A percentile compares a stretch with the other conserved stretches of the same genome.
Evolutionary conservation across 2,329 filamentous ascomycete genomes (phyloP).

Genomic region (Aspergillus sp.): DNA sequence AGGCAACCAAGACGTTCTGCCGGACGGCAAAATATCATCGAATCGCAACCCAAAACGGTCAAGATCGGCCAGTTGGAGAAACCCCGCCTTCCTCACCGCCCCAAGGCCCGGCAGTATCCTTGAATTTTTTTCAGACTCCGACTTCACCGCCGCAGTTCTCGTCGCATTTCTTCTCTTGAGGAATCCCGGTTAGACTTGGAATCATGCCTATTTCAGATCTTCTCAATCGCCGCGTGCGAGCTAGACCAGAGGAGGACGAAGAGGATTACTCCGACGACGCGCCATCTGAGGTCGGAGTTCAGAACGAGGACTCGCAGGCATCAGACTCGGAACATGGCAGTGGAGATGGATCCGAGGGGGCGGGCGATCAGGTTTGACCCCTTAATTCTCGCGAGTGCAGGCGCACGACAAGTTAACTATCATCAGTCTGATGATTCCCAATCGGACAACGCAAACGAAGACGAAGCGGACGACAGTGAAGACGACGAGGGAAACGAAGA

Average conservation of each 20-base stretch:
- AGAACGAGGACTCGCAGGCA: slow-evolving; percentile 2
- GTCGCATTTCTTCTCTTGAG: background rate
- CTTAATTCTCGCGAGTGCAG: background rate
- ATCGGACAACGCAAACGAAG: slow-evolving; percentile 42
- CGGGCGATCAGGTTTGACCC: slow-evolving; percentile 10
- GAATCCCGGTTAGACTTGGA: background rate
- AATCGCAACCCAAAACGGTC: background rate
- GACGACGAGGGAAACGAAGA: slow-evolving; percentile 33
- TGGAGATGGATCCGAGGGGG: slow-evolving; percentile 10
- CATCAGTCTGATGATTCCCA: slow-evolving; percentile 32
- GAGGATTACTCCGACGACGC: slow-evolving; percentile 33
- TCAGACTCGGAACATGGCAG: slow-evolving; percentile 16
- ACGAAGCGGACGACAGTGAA: slow-evolving; percentile 24
- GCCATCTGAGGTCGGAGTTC: slow-evolving; percentile 20
- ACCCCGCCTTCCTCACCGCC: slow-evolving; percentile 21
- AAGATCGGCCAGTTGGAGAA: background rate
- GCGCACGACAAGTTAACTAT: background rate
- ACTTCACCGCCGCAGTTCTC: slow-evolving; percentile 6
- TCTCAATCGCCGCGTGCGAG: slow-evolving; percentile 44
- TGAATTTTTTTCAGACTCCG: slow-evolving; percentile 18
- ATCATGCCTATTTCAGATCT: slow-evolving; percentile 38
- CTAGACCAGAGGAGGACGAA: slow-evolving; percentile 44
- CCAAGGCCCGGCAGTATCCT: slow-evolving; percentile 25
- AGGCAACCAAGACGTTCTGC: background rate
- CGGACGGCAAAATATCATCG: slow-evolving; percentile 2